Evolutionary conservation across 805 yeast species (phyloP).

Genomic region (Barnettozyma sp.): DNA sequence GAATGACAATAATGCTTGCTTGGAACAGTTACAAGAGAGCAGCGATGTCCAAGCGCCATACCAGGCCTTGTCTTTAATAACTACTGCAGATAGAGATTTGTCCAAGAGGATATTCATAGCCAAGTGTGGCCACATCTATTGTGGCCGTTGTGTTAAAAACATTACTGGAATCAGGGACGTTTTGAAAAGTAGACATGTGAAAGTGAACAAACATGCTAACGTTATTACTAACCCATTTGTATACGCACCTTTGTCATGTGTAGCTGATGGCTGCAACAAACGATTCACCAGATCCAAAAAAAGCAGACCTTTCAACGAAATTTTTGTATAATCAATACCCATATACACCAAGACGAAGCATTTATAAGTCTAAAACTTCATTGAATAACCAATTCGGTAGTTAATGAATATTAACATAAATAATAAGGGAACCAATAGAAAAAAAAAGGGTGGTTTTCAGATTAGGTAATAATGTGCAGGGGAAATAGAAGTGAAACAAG

Average conservation of each 20-base stretch:
- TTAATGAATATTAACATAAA: too few relatives aligned
- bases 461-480: too few relatives aligned
- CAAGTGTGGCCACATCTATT: constrained; percentile 76
- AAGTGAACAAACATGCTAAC: constrained; percentile 17
- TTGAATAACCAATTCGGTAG: too few relatives aligned
- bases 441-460: too few relatives aligned
- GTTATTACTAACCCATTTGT: constrained; percentile 31
- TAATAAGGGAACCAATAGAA: too few relatives aligned
- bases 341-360: too few relatives aligned
- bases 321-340: constrained; percentile 42
- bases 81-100: constrained; percentile 49
- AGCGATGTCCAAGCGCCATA: constrained; percentile 54
- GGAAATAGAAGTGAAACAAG: too few relatives aligned
- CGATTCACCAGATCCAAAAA: constrained; percentile 30
- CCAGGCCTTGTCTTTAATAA: constrained; percentile 44
- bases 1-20: constrained; percentile 26
- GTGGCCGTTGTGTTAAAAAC: constrained; percentile 76
- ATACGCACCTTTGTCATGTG: constrained; percentile 54
- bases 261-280: constrained; percentile 43
- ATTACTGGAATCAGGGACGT: constrained; percentile 38
- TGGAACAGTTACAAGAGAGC: constrained; percentile 27
- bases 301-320: constrained; percentile 47
- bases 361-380: neutral
- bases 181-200: constrained; percentile 13
- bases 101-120: constrained; percentile 62